Base-by-base conservation (phyloP, 2,329 filamentous ascomycete genomes). In the Pseudogymnoascus sp. region DNA sequence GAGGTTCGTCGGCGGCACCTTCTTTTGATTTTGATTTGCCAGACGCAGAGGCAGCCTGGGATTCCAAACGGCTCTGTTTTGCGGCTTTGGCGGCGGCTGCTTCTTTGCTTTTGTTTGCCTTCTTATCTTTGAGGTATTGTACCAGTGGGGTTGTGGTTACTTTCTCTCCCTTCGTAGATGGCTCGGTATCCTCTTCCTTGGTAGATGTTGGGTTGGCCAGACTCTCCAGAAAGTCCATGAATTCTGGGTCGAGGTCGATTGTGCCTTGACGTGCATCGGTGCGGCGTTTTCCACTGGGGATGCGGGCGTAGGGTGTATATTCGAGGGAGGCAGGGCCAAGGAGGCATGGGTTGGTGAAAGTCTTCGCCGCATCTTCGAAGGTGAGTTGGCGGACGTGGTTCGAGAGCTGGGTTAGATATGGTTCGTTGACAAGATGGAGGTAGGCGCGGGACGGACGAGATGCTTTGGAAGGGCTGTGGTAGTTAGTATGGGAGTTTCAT, bases 241-340 rank as follows among this genome's bases (percentile, higher is more conserved):
- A 99, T 70, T 97, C 95, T 0, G 91, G 86, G 71, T 99, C 95
- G 73, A 96, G 92, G 71, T 99, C 95, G 68, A 99, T 97, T 2
- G 92, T 96, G 62, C 93, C 95, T 74, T 96, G 91, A 12, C 93
- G 87, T 62, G 86, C 86, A 78, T 99, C 95, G 62, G 86, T 84
- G 36, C 91, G 86, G 60, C 85, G 84, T 73, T 90, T 91, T 37
- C 81, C 84, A 65, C 84, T 85, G 1, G 93, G 91, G 1, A 91
- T 84, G 71, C 93, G 93, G 68, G 91, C 90, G 77, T 93, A 96
- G 0, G 89, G 84, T 16, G 93, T 86, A 71, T 90, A 90, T 71
- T 96, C 93, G 60, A 97, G 79, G 4, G 83, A 83, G 0, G 95
- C 93, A 1, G 89, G 90, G 0, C 90, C 89, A 63, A 95, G 79